phyloP scores from a whole-genome alignment of 306 rosid species.

The Ormosia emarginata region DNA sequence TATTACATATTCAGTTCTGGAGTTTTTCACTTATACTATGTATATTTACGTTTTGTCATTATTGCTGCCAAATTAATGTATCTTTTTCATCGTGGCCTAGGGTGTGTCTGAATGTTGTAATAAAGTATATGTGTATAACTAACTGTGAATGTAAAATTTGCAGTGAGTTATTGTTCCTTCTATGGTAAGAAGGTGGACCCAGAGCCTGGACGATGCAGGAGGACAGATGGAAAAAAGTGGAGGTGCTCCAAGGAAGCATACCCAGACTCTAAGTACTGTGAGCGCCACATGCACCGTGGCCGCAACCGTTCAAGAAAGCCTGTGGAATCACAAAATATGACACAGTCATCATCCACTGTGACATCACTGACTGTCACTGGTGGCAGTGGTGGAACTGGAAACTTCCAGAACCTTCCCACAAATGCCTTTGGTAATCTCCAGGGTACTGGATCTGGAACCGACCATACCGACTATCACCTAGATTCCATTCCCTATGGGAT shows the following conservation, averaged over 20 bases:
- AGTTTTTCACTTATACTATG: background rate
- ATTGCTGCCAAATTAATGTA: background rate
- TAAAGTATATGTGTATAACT: constrained; percentile 6
- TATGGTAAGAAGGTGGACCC: constrained; percentile 93
- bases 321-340: constrained; percentile 79
- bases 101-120: background rate
- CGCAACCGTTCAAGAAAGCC: constrained; percentile 99
- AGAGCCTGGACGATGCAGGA: constrained; percentile 84
- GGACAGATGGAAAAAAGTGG: constrained; percentile 90
- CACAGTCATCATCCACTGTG: constrained; percentile 53
- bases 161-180: constrained; percentile 77
- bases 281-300: constrained; percentile 95
- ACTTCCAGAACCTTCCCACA: constrained; percentile 55
- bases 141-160: constrained; percentile 20
- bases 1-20: background rate
- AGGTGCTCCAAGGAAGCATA: constrained; percentile 86
- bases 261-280: constrained; percentile 82
- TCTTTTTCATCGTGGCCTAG: background rate
- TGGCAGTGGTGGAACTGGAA: constrained; percentile 36
- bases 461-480: constrained; percentile 45
- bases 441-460: constrained; percentile 33
- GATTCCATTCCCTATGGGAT: constrained; percentile 74
- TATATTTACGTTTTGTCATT: background rate
- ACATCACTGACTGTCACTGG: constrained; percentile 52
- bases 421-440: constrained; percentile 35